Conservation (phyloP, 306 rosid genomes). For the Arachis stenosperma region DNA sequence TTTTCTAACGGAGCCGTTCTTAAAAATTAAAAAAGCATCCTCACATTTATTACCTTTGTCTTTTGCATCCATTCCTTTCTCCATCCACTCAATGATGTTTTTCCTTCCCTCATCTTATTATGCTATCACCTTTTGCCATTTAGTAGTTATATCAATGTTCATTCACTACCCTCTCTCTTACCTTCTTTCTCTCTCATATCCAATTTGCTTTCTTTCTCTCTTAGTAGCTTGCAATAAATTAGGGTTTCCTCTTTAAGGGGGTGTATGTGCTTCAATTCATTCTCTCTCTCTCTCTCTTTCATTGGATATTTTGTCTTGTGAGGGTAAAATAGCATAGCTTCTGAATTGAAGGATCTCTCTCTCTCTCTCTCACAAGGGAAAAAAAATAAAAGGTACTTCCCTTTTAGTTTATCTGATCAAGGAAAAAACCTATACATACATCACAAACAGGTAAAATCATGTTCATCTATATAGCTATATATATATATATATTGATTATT, state of each 20-base stretch:
- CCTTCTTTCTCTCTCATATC: slow-evolving; percentile 28
- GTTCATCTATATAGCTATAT: slow-evolving; percentile 32
- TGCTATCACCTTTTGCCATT: slow-evolving; percentile 51
- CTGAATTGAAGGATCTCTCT: slow-evolving; percentile 36
- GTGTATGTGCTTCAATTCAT: slow-evolving; percentile 20
- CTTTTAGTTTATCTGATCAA: slow-evolving; percentile 58
- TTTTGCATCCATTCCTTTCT: slow-evolving; percentile 84
- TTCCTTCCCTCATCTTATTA: slow-evolving; percentile 34
- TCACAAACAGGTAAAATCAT: slow-evolving; percentile 63
- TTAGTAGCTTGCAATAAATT: slow-evolving; percentile 37
- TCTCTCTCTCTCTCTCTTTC: slow-evolving; percentile 53
- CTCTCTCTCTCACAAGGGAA: slow-evolving; percentile 35
- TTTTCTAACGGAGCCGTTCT: too few relatives aligned
- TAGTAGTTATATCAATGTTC: slow-evolving; percentile 45
- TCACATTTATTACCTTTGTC: slow-evolving; percentile 89
- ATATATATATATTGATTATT: too few relatives aligned
- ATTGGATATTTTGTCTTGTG: slow-evolving; percentile 45
- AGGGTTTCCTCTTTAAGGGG: slow-evolving; percentile 65
- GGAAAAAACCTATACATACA: slow-evolving; percentile 38
- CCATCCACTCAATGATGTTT: slow-evolving; percentile 76
- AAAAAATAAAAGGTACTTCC: slow-evolving; percentile 49
- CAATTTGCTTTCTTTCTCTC: background rate
- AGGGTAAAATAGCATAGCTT: slow-evolving; percentile 48
- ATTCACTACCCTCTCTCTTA: slow-evolving; percentile 30
- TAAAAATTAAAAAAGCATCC: slow-evolving; percentile 47